Conservation (phyloP, 2,329 filamentous ascomycete genomes). For the Tolypocladium tropicale region DNA sequence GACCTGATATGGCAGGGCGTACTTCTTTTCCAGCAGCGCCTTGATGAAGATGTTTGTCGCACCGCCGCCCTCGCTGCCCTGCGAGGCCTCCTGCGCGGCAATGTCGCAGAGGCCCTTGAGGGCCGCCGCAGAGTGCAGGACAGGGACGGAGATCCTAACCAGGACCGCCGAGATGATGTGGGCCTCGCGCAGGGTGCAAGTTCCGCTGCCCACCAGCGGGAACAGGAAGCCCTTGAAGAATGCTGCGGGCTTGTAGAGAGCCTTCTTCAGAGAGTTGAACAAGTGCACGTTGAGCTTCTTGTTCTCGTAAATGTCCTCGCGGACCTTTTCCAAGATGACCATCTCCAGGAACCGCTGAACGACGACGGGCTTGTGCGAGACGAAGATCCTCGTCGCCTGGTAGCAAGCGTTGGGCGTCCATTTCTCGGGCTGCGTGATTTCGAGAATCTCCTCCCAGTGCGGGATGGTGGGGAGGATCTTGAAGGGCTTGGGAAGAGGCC, state of each 20-base stretch:
- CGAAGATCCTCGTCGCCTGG: conserved; percentile 86
- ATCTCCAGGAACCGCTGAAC: conserved; percentile 80
- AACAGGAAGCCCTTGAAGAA: conserved; percentile 98
- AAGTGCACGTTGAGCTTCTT: conserved; percentile 94
- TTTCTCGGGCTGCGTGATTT: conserved; percentile 68
- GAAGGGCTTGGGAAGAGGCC: conserved; percentile 95
- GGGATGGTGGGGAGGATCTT: conserved; percentile 91
- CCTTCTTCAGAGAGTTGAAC: conserved; percentile 87
- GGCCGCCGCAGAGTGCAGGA: conserved; percentile 85
- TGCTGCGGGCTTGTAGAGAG: conserved; percentile 83
- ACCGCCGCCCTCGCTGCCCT: conserved; percentile 75
- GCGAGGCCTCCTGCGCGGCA: conserved; percentile 77
- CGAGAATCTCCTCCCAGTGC: conserved; percentile 79
- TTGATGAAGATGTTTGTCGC: conserved; percentile 95
- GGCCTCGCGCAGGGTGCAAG: conserved; percentile 87
- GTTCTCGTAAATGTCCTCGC: conserved; percentile 85
- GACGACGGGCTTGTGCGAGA: conserved; percentile 68
- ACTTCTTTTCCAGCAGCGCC: conserved; percentile 89
- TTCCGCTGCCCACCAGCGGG: conserved; percentile 72
- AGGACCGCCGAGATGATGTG: conserved; percentile 85
- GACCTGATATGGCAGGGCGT: conserved; percentile 89
- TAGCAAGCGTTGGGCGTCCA: conserved; percentile 71
- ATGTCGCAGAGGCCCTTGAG: conserved; percentile 91
- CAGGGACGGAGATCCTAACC: conserved; percentile 74
- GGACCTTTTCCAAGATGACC: conserved; percentile 80